These are phyloP conservation scores for Nakaseomyces bracarensis DNA, from an alignment of 1,139 yeast genomes.

Conservation along the genomic window DNA sequence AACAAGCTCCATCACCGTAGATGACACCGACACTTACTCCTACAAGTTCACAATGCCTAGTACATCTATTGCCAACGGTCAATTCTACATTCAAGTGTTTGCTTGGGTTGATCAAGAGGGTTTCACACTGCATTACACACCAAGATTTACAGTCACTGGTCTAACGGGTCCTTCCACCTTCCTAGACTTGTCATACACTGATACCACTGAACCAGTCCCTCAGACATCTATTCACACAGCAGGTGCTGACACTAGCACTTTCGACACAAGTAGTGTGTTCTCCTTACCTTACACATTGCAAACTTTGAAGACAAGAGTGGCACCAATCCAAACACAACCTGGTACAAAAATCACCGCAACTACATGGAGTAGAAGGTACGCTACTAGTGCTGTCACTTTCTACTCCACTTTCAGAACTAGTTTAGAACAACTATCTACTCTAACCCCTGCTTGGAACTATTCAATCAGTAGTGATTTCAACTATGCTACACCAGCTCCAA, in stretches of 20 bases:
- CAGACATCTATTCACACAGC: conserved; percentile 37
- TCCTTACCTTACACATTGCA: conserved; percentile 61
- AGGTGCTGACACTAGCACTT: conserved; percentile 17
- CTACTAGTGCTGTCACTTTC: conserved; percentile 60
- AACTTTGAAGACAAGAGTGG: conserved; percentile 66
- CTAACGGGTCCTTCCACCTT: conserved; percentile 52
- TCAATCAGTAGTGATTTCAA: conserved; percentile 55
- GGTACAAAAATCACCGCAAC: conserved; percentile 58
- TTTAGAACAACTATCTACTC: conserved; percentile 49
- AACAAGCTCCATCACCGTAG: conserved; percentile 25
- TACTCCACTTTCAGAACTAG: conserved; percentile 38
- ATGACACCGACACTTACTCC: conserved; percentile 19
- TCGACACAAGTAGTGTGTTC: conserved; percentile 33
- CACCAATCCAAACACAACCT: conserved; percentile 91
- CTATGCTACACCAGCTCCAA: conserved; percentile 59
- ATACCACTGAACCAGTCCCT: conserved; percentile 28
- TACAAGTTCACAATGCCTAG: conserved; percentile 40
- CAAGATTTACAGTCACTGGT: conserved; percentile 54
- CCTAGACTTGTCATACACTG: conserved; percentile 16
- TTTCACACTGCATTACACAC: conserved; percentile 60
- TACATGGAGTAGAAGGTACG: conserved; percentile 52
- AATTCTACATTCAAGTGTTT: conserved; percentile 61
- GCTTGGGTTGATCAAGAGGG: conserved; percentile 37
- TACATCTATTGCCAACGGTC: conserved; percentile 49
- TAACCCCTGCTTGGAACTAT: conserved; percentile 80